These are phyloP conservation scores for Akebia trifoliata DNA, from an alignment of 164 flowering plant genomes.

Conservation along the genomic window DNA sequence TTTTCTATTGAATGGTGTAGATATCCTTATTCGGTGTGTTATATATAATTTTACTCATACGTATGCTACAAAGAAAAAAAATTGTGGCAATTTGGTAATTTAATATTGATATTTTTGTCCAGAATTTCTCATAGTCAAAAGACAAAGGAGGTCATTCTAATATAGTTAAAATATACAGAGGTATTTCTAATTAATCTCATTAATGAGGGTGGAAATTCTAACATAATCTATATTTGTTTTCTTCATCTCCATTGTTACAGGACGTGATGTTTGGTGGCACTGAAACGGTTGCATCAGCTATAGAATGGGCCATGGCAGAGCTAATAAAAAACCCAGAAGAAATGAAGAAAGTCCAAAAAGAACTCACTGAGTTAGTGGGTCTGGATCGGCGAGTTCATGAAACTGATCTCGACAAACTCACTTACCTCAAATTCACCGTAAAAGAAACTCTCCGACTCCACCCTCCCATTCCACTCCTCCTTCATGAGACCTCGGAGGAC, in stretches of 20 bases:
- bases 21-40: too few species aligned
- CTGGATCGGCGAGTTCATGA: constrained; percentile 16
- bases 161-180: too few species aligned
- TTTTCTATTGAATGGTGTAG: too few species aligned
- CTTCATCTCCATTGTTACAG: constrained; percentile 20
- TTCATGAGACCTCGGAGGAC: constrained; percentile 67
- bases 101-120: too few species aligned
- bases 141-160: too few species aligned
- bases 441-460: constrained; percentile 48
- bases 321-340: constrained; percentile 29
- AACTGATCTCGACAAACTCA: constrained; percentile 25
- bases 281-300: constrained; percentile 72
- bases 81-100: too few species aligned
- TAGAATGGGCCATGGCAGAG: constrained; percentile 41
- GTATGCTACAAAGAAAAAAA: too few species aligned
- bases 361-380: constrained; percentile 23
- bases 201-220: too few species aligned
- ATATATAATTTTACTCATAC: too few species aligned
- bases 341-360: constrained; percentile 27
- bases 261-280: constrained; percentile 93
- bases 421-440: constrained; percentile 19
- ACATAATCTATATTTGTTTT: too few species aligned
- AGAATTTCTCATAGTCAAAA: too few species aligned
- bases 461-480: constrained; percentile 83
- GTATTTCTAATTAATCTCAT: too few species aligned